Conservation (phyloP, 352 stramenopile species). For the Globisporangium viniferum region DNA sequence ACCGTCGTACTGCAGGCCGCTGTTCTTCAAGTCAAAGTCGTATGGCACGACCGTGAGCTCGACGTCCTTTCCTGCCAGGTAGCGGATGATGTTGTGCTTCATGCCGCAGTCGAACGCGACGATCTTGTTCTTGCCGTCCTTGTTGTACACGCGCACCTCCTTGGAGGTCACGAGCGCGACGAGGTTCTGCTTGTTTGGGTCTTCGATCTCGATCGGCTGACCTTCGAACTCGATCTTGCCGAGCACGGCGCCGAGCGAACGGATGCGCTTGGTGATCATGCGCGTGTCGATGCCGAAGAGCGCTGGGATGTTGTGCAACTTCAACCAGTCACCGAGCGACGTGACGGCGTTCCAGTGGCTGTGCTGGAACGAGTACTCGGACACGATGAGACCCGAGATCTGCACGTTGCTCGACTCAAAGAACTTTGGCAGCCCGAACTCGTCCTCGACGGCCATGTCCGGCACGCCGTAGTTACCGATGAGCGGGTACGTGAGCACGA, state of each 20-base stretch:
- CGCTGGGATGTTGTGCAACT: slow-evolving; percentile 89
- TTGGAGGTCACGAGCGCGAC: slow-evolving; percentile 95
- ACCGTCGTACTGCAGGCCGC: slow-evolving; percentile 91
- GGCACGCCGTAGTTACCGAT: slow-evolving; percentile 97
- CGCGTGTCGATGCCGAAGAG: slow-evolving; percentile 94
- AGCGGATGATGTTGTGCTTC: slow-evolving; percentile 99
- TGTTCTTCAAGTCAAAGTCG: slow-evolving; percentile 87
- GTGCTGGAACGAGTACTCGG: slow-evolving; percentile 90
- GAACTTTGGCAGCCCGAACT: slow-evolving; percentile 76
- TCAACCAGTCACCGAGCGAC: slow-evolving; percentile 91
- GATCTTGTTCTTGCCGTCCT: slow-evolving; percentile 93
- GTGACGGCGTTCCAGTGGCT: slow-evolving; percentile 93
- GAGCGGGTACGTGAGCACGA: slow-evolving; percentile 95
- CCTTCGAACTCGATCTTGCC: slow-evolving; percentile 84
- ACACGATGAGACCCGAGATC: slow-evolving; percentile 91
- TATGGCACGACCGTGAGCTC: slow-evolving; percentile 97
- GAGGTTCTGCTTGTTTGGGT: slow-evolving; percentile 95
- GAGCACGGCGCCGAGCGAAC: slow-evolving; percentile 88
- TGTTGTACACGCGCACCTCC: slow-evolving; percentile 89
- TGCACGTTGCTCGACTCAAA: slow-evolving; percentile 95
- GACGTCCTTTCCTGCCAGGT: slow-evolving; percentile 88
- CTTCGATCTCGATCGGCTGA: slow-evolving; percentile 66
- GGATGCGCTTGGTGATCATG: slow-evolving; percentile 93
- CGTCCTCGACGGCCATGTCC: slow-evolving; percentile 67
- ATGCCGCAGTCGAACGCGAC: slow-evolving; percentile 98